A percentile compares a stretch with the other conserved stretches of the same genome.
Evolutionary conservation across 2,329 filamentous ascomycete species (phyloP).

Genomic region (Colletotrichum sp.): DNA sequence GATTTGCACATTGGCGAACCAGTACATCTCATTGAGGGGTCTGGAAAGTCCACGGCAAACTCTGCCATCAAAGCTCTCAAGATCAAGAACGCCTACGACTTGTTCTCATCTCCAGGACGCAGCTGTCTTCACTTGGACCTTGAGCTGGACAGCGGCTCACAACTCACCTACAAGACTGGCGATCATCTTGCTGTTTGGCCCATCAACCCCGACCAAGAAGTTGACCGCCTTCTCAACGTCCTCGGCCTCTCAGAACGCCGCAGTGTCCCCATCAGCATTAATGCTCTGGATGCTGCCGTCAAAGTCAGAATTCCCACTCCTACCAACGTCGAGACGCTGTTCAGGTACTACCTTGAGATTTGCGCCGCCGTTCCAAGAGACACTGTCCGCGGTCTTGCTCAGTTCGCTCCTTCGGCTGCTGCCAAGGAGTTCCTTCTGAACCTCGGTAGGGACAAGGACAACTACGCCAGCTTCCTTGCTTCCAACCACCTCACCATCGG

Average conservation of each 20-base stretch:
- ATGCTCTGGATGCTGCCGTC: constrained; percentile 24
- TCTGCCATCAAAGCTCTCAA: constrained; percentile 23
- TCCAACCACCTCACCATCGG: constrained; percentile 30
- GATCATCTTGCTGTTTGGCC: constrained; percentile 46
- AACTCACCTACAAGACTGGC: constrained; percentile 42
- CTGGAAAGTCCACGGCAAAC: constrained; percentile 12
- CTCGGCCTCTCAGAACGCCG: constrained; percentile 29
- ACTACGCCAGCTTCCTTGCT: constrained; percentile 23
- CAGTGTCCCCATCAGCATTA: constrained; percentile 28
- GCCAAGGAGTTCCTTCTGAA: background rate
- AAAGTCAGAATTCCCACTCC: constrained; percentile 39
- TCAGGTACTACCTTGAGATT: constrained; percentile 53
- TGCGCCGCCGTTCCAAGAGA: constrained; percentile 34
- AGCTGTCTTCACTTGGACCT: constrained; percentile 36
- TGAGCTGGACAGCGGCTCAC: constrained; percentile 35
- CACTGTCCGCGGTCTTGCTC: background rate
- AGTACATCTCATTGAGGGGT: constrained; percentile 2
- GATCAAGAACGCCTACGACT: constrained; percentile 25
- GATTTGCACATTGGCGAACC: constrained; percentile 28
- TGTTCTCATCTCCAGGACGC: constrained; percentile 27
- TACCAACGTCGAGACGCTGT: constrained; percentile 40
- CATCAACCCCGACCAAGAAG: constrained; percentile 40
- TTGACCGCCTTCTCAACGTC: constrained; percentile 30
- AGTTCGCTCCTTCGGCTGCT: background rate
- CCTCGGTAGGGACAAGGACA: constrained; percentile 39